Evolutionary conservation across 345 rosid species (phyloP).

Genomic region (Carallia pectinifolia): DNA sequence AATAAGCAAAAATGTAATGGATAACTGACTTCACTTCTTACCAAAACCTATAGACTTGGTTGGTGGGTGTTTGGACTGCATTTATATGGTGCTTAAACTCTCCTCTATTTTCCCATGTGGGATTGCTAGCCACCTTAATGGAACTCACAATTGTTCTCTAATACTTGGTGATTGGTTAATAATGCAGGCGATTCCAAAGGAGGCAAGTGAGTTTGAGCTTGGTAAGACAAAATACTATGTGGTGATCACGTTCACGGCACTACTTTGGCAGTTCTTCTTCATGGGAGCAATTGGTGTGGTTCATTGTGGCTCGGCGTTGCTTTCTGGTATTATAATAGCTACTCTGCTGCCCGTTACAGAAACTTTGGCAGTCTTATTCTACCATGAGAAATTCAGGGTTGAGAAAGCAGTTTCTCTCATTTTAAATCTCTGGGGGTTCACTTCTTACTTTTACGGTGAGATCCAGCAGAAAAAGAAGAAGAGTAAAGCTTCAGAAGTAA

Average conservation of each 20-base stretch:
- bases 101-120: too few relatives aligned
- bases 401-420: conserved; percentile 29
- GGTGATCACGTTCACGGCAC: conserved; percentile 21
- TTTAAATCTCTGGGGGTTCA: conserved; percentile 33
- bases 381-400: conserved; percentile 21
- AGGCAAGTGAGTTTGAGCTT: conserved; percentile 19
- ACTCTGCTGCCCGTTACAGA: conserved; percentile 33
- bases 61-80: too few relatives aligned
- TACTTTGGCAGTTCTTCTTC: conserved; percentile 40
- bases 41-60: too few relatives aligned
- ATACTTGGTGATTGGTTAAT: not conserved
- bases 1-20: too few relatives aligned
- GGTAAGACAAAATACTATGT: conserved; percentile 24
- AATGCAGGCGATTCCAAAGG: conserved; percentile 30
- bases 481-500: conserved; percentile 2
- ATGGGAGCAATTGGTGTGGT: conserved; percentile 37
- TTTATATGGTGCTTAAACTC: too few relatives aligned
- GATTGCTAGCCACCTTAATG: too few relatives aligned
- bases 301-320: conserved; percentile 27
- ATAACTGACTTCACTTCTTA: too few relatives aligned
- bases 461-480: conserved; percentile 10
- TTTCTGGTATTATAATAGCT: conserved; percentile 35
- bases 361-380: conserved; percentile 27
- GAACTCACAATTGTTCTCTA: too few relatives aligned
- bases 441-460: conserved; percentile 36